Conservation (phyloP, 2,329 filamentous ascomycete species). For the Hypoxylon sp. region DNA sequence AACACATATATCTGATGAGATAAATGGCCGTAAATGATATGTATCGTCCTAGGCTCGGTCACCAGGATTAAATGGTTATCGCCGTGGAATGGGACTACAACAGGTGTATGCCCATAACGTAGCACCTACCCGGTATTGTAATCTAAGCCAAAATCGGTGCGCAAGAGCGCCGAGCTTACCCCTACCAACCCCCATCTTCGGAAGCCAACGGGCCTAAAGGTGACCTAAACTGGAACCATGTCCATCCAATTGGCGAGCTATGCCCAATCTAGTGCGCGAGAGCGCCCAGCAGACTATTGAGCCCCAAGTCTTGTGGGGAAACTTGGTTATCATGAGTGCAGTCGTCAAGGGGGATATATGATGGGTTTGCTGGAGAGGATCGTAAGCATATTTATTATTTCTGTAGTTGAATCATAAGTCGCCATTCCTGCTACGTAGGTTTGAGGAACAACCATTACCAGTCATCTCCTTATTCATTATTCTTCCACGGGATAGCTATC, state of each 20-base stretch:
- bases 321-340: not conserved
- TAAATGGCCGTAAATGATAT: not conserved
- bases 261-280: constrained; percentile 8
- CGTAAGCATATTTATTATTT: not conserved
- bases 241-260: not conserved
- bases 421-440: no score
- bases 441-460: no score
- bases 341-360: not conserved
- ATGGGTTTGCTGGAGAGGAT: not conserved
- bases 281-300: constrained; percentile 1
- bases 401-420: not conserved
- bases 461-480: not conserved
- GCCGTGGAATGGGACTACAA: not conserved
- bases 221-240: no score
- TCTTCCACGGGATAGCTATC: not conserved
- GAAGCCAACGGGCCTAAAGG: not conserved
- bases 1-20: not conserved
- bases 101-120: not conserved
- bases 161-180: not conserved
- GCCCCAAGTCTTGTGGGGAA: not conserved
- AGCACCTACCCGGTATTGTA: not conserved
- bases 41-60: not conserved
- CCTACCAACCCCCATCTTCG: not conserved
- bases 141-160: not conserved
- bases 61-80: no score